A percentile compares a stretch with the other conserved stretches of the same genome.
These are phyloP conservation scores for Ormosia emarginata DNA, from an alignment of 306 rosid genomes.

Conservation along the genomic window DNA sequence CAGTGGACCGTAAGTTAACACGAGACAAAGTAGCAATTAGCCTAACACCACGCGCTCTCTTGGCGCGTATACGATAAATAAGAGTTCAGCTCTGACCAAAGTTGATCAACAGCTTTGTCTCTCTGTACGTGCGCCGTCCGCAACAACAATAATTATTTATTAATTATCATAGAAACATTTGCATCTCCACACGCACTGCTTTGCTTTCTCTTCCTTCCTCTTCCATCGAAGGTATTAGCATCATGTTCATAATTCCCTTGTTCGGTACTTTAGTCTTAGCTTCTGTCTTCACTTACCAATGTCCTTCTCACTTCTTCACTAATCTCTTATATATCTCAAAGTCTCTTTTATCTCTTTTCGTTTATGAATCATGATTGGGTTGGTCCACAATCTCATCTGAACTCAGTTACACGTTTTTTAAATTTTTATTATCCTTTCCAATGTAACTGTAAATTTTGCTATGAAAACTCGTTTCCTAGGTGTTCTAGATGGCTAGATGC, in stretches of 20 bases:
- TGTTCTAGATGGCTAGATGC: conserved; percentile 5
- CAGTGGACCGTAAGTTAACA: too few relatives aligned
- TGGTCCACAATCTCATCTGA: neutral
- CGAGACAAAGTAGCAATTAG: too few relatives aligned
- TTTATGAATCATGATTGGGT: neutral
- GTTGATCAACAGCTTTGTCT: neutral
- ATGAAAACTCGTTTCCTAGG: neutral
- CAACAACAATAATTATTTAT: neutral
- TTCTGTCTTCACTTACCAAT: neutral
- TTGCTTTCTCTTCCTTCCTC: neutral
- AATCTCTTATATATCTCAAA: neutral
- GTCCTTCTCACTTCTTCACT: neutral
- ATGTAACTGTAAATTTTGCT: neutral
- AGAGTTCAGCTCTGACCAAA: too few relatives aligned
- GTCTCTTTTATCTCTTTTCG: neutral
- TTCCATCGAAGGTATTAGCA: neutral
- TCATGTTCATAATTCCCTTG: neutral
- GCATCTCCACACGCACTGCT: neutral
- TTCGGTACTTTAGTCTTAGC: neutral
- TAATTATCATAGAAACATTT: neutral
- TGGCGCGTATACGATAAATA: too few relatives aligned
- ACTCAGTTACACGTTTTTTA: neutral
- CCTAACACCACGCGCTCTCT: too few relatives aligned
- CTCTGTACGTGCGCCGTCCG: neutral
- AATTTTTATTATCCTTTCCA: neutral